Evolutionary conservation across 2,329 filamentous ascomycete genomes (phyloP), one percentile per base, ranked within the genome.

Genomic region (Thelonectria olida): DNA sequence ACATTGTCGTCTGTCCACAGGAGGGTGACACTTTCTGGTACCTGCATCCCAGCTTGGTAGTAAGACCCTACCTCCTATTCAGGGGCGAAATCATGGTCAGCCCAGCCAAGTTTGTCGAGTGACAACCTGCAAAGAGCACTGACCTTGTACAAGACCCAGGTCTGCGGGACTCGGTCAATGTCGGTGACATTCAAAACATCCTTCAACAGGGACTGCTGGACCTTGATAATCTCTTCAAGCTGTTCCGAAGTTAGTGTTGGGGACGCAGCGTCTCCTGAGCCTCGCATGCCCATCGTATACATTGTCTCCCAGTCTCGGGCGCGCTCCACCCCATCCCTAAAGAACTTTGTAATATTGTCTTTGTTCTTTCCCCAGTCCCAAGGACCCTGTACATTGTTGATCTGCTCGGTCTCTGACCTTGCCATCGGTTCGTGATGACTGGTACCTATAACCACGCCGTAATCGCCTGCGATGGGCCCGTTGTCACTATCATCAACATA

Each of bases 351-450:
- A 52, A 93, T 88, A 2, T 87, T 89, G 45, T 84, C 78, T 61
- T 91, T 90, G 76, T 92, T 92, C 2, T 84, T 85, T 57, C 88
- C 84, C 80, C 90, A 93, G 23, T 87, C 84, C 90, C 90, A 93
- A 0, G 83, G 80, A 0, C 89, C 90, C 42, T 86, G 77, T 60
- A 82, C 85, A 47, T 84, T 84, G 0, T 75, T 80, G 31, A 74
- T 72, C 49, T 85, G 87, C 75, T 88, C 85, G 63, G 86, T 87
- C 53, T 85, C 83, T 0, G 85, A 84, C 9, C 85, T 80, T 82
- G 85, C 84, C 84, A 93, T 86, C 2, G 90, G 91, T 74, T 93
- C 90, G 1, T 87, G 92, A 74, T 93, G 91, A 9, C 87, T 90
- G 7, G 88, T 90, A 3, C 89, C 89, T 72, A 93, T 86, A 1